Percentiles rank a stretch among this genome's conserved stretches.
These are phyloP conservation scores for Solanum hybrid DNA, from an alignment of 305 asterid species.

Conservation along the genomic window DNA sequence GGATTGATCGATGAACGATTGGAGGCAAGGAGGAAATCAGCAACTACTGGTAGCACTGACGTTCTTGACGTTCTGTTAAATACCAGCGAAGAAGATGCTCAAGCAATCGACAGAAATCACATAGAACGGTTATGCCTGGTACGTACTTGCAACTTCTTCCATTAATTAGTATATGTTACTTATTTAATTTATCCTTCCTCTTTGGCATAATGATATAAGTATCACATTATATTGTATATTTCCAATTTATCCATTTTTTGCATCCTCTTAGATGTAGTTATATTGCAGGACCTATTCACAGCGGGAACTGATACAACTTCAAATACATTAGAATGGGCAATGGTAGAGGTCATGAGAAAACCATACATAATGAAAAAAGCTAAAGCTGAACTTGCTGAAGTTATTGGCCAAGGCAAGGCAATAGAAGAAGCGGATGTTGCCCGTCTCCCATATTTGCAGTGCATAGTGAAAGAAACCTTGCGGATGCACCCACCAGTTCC, in stretches of 20 bases:
- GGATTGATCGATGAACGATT: constrained; percentile 23
- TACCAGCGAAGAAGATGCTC: constrained; percentile 23
- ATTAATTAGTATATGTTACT: not conserved
- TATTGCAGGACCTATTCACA: constrained; percentile 20
- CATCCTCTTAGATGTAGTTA: not conserved
- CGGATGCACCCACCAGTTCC: constrained; percentile 38
- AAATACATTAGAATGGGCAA: constrained; percentile 22
- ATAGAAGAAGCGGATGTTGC: constrained; percentile 32
- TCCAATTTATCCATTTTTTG: not conserved
- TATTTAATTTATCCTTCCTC: not conserved
- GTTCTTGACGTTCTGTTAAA: constrained; percentile 32
- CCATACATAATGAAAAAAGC: constrained; percentile 22
- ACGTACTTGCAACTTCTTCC: not conserved
- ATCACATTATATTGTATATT: not conserved
- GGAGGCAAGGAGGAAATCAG: constrained; percentile 2
- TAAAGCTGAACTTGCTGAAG: constrained; percentile 13
- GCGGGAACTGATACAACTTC: constrained; percentile 25
- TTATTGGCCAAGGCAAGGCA: constrained; percentile 19
- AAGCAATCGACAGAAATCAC: constrained; percentile 47
- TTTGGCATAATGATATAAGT: not conserved
- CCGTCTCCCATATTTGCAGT: constrained; percentile 28
- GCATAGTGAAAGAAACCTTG: constrained; percentile 35
- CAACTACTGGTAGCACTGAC: constrained; percentile 16
- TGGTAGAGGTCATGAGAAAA: constrained; percentile 13
- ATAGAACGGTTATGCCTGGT: constrained; percentile 70